Conservation (phyloP, 176 grass and related monocot genomes). For the Musa schizocarpa region DNA sequence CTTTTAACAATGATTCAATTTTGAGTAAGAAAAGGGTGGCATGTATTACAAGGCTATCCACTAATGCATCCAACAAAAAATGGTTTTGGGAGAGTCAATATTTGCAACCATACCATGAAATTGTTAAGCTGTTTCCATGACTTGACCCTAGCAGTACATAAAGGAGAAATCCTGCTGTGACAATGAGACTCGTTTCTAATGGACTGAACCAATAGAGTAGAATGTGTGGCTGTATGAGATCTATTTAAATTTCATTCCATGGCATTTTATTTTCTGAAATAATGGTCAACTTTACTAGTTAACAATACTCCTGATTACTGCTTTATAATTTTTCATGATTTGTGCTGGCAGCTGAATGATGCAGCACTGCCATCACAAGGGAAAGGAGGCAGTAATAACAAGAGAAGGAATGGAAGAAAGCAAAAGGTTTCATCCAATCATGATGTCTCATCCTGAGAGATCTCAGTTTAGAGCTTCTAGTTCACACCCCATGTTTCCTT, state of each 20-base stretch:
- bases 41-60: too few relatives aligned
- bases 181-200: too few relatives aligned
- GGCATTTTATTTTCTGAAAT: neutral
- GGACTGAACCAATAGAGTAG: too few relatives aligned
- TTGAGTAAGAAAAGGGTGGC: too few relatives aligned
- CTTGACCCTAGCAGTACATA: too few relatives aligned
- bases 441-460: neutral
- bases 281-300: neutral
- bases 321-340: neutral
- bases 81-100: too few relatives aligned
- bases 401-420: neutral
- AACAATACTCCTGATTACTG: neutral
- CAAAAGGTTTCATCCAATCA: conserved; percentile 1
- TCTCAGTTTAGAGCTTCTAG: neutral
- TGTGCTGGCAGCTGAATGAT: neutral
- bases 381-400: neutral
- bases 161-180: too few relatives aligned
- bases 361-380: neutral
- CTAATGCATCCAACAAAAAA: too few relatives aligned
- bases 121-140: too few relatives aligned
- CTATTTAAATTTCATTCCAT: neutral
- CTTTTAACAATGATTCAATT: too few relatives aligned
- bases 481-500: neutral
- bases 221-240: too few relatives aligned
- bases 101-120: too few relatives aligned